These are phyloP conservation scores for Plasmopara viticola DNA, from an alignment of 352 stramenopile genomes.

Conservation along the genomic window DNA sequence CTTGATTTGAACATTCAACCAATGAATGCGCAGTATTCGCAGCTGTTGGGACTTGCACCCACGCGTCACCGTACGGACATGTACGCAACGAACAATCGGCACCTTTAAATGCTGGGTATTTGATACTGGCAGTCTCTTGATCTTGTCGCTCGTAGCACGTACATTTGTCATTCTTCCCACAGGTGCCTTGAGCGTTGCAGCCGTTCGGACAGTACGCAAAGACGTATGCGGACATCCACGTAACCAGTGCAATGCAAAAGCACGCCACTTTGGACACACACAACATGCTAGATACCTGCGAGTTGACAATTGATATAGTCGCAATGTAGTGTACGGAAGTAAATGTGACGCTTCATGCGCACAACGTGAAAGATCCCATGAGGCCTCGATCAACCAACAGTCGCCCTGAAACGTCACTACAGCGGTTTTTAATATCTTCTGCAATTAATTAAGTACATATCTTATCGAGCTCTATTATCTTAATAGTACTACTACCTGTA, in stretches of 20 bases:
- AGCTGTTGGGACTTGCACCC: constrained; percentile 48
- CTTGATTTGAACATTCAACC: constrained; percentile 92
- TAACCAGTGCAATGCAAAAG: constrained; percentile 31
- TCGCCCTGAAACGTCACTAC: too few species aligned
- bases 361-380: constrained; percentile 19
- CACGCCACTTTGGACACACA: constrained; percentile 34
- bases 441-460: too few species aligned
- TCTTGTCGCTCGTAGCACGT: constrained; percentile 87
- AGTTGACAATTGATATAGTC: constrained; percentile 5
- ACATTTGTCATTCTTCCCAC: constrained; percentile 88
- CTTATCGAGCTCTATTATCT: too few species aligned
- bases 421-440: too few species aligned
- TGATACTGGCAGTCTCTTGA: constrained; percentile 22
- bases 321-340: constrained; percentile 14
- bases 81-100: constrained; percentile 78
- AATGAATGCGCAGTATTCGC: constrained; percentile 72
- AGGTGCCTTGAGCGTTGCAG: constrained; percentile 84
- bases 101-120: constrained; percentile 61
- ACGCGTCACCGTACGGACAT: constrained; percentile 65
- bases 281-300: constrained; percentile 28
- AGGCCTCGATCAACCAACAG: constrained; percentile 15
- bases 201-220: constrained; percentile 73
- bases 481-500: too few species aligned
- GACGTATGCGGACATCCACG: constrained; percentile 24
- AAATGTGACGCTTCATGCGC: constrained; percentile 2